phyloP scores from a whole-genome alignment of 2,329 filamentous ascomycete species.

The Aspergillus vadensis region DNA sequence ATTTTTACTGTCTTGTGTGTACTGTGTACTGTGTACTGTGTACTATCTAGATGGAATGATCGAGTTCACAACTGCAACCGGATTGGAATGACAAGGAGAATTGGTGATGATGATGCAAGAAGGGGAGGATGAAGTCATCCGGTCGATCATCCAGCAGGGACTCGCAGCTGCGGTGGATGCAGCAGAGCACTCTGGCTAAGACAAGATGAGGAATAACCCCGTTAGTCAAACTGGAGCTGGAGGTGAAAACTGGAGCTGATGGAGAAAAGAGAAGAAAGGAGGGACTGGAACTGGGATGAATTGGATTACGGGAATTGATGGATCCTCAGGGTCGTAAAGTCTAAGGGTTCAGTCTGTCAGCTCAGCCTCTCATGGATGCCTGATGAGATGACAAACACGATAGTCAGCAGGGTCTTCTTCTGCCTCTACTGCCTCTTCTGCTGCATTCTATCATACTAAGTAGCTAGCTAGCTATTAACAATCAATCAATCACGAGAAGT shows the following conservation, averaged over 20 bases:
- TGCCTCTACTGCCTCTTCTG: neutral
- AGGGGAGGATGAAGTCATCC: conserved; percentile 6
- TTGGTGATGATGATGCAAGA: conserved; percentile 8
- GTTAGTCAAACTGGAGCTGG: neutral
- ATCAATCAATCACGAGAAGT: no score
- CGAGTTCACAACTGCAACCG: conserved; percentile 11
- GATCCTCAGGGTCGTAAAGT: neutral
- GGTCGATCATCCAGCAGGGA: neutral
- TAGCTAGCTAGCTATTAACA: no score
- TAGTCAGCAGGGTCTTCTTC: neutral
- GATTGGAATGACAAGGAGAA: neutral
- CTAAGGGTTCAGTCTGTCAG: neutral
- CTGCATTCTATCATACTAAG: neutral
- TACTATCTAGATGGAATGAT: conserved; percentile 18
- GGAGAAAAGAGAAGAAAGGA: neutral
- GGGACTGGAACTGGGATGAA: neutral
- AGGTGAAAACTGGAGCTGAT: neutral
- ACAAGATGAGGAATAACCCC: no score
- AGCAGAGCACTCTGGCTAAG: neutral
- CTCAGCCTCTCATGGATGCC: neutral
- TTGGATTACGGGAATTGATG: neutral
- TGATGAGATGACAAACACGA: neutral
- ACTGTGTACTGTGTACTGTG: no score
- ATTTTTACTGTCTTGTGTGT: no score
- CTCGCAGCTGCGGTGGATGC: neutral